Percentiles rank a stretch among this genome's conserved stretches.
Conservation (phyloP, 768 basidiomycete genomes). For the Filobasidium floriforme region DNA sequence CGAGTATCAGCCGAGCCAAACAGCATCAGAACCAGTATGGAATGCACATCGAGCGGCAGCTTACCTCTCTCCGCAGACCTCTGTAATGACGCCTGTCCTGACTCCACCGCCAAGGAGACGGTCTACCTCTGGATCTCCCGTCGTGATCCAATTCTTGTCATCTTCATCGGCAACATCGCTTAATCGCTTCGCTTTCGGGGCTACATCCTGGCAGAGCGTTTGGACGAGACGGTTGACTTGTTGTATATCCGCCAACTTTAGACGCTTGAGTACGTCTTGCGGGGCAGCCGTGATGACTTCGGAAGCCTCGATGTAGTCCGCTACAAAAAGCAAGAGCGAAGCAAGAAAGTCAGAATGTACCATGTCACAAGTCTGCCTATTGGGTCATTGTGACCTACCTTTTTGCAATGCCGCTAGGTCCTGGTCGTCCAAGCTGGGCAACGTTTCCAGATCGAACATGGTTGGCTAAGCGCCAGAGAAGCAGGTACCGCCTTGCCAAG, state of each 20-base stretch:
- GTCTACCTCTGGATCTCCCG: slow-evolving; percentile 68
- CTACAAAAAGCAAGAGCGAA: slow-evolving; percentile 8
- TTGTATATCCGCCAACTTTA: slow-evolving; percentile 44
- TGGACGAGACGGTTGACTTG: slow-evolving; percentile 64
- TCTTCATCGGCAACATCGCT: slow-evolving; percentile 33
- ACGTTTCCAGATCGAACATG: slow-evolving; percentile 18
- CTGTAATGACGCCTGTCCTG: slow-evolving; percentile 71
- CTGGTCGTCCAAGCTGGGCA: slow-evolving; percentile 21
- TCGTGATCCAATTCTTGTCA: slow-evolving; percentile 55
- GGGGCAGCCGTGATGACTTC: slow-evolving; percentile 31
- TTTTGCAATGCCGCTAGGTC: slow-evolving; percentile 15
- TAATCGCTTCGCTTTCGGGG: slow-evolving; percentile 48
- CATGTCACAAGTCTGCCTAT: background rate
- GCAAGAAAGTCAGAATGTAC: background rate
- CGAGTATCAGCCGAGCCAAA: background rate
- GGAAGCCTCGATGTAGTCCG: slow-evolving; percentile 26
- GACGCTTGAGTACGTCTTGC: slow-evolving; percentile 29
- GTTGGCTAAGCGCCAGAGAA: background rate
- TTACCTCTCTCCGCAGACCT: slow-evolving; percentile 82
- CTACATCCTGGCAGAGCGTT: slow-evolving; percentile 50
- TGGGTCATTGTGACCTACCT: slow-evolving; percentile 2
- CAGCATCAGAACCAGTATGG: background rate
- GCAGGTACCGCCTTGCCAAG: too few species aligned
- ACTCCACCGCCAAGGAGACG: slow-evolving; percentile 69
- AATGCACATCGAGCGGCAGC: slow-evolving; percentile 19